These are phyloP conservation scores for Metschnikowia picachoensis DNA, from an alignment of 805 yeast species.

Conservation along the genomic window DNA sequence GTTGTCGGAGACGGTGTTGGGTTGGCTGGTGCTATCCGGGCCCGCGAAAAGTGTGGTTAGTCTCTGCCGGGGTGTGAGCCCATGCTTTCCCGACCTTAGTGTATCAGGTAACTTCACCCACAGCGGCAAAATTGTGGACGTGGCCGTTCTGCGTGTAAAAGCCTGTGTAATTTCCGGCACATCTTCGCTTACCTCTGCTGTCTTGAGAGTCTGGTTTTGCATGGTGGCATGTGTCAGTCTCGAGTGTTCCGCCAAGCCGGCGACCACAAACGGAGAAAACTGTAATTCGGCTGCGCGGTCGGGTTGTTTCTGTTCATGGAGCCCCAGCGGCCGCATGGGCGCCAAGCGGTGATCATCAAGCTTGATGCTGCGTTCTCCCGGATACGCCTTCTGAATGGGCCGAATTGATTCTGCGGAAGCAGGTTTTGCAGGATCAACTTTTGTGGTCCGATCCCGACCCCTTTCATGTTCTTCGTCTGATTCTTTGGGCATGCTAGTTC, in stretches of 20 bases:
- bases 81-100: neutral
- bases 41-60: conserved; percentile 7
- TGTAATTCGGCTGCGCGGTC: conserved; percentile 3
- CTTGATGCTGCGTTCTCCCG: neutral
- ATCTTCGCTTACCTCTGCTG: neutral
- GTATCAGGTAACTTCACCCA: conserved; percentile 4
- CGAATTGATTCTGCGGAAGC: neutral
- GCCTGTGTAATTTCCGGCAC: neutral
- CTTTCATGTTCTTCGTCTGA: neutral
- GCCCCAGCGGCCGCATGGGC: neutral
- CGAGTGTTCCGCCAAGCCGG: neutral
- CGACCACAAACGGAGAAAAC: conserved; percentile 7
- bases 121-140: conserved; percentile 12
- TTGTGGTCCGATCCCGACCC: neutral
- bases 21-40: conserved; percentile 1
- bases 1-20: conserved; percentile 4
- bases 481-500: neutral
- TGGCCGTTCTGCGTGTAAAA: conserved; percentile 1
- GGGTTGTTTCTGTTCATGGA: neutral
- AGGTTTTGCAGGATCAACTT: too few species aligned
- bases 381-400: neutral
- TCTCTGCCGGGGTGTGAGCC: conserved; percentile 6
- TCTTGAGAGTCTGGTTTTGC: neutral
- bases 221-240: neutral
- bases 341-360: neutral